A percentile compares a stretch with the other conserved stretches of the same genome.
phyloP scores from a whole-genome alignment of 2,329 filamentous ascomycete species.

The Chrysoporthe deuterocubensis region DNA sequence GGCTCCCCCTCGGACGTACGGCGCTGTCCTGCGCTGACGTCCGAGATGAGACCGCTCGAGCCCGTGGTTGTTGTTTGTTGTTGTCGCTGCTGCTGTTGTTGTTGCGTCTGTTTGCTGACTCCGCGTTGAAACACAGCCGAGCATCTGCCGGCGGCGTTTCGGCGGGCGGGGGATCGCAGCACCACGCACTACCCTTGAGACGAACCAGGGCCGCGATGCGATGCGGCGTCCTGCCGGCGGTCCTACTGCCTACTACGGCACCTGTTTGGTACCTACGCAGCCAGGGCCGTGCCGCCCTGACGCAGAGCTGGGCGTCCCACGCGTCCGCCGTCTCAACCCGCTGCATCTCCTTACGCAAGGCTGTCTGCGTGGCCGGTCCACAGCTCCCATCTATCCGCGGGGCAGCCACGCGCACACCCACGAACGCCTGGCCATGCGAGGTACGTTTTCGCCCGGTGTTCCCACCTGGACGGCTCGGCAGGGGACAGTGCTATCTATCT shows the following conservation, averaged over 20 bases:
- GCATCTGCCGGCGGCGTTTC: constrained; percentile 23
- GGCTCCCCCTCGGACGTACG: not conserved
- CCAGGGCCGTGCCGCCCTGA: no score
- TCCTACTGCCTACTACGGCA: no score
- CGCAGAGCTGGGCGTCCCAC: no score
- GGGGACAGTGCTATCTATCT: not conserved
- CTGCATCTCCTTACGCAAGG: not conserved
- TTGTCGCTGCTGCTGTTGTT: not conserved
- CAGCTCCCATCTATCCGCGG: not conserved
- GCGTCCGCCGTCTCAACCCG: not conserved
- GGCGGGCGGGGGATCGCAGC: constrained; percentile 15
- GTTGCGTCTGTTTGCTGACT: not conserved
- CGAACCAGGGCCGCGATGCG: constrained; percentile 12
- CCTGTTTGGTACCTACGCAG: no score
- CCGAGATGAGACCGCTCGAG: not conserved
- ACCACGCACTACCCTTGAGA: not conserved
- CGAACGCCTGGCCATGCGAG: constrained; percentile 13
- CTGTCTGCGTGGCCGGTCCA: not conserved
- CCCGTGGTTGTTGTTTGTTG: not conserved
- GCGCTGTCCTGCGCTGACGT: not conserved
- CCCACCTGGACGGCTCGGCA: constrained; percentile 7
- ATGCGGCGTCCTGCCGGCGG: no score
- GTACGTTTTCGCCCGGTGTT: constrained; percentile 21
- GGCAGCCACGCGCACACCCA: not conserved
- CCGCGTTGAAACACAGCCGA: constrained; percentile 4